Conservation (phyloP, 1,284 basidiomycete species). For the Ustilago sp. region DNA sequence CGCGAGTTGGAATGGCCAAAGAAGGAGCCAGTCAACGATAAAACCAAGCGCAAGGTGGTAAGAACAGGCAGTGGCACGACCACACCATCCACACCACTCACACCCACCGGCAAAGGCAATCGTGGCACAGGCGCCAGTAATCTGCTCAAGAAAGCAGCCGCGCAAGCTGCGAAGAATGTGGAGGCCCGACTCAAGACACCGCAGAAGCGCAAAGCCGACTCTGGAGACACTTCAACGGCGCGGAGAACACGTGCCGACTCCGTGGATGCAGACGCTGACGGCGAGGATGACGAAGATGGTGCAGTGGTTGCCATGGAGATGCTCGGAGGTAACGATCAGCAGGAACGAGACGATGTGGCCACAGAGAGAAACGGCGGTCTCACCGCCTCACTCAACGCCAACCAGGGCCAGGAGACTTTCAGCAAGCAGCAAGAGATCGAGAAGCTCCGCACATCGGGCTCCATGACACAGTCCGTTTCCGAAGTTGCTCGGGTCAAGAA, state of each 20-base stretch:
- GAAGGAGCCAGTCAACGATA: constrained; percentile 72
- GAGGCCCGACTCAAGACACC: constrained; percentile 72
- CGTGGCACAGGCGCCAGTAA: constrained; percentile 68
- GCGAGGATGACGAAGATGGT: constrained; percentile 70
- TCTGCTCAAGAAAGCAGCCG: constrained; percentile 80
- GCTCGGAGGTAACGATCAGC: constrained; percentile 64
- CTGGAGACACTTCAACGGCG: constrained; percentile 72
- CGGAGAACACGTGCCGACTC: constrained; percentile 50
- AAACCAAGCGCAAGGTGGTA: constrained; percentile 70
- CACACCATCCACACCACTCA: constrained; percentile 47
- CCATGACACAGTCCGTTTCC: constrained; percentile 98
- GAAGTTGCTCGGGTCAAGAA: constrained; percentile 99
- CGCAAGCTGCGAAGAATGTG: constrained; percentile 74
- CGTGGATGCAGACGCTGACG: constrained; percentile 72
- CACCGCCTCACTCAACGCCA: constrained; percentile 71
- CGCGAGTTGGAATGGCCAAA: constrained; percentile 93
- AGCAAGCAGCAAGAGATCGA: constrained; percentile 98
- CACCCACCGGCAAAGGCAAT: constrained; percentile 44
- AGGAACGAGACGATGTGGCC: constrained; percentile 55
- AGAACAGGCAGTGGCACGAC: constrained; percentile 42
- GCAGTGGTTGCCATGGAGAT: constrained; percentile 72
- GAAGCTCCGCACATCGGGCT: constrained; percentile 94
- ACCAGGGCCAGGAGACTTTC: constrained; percentile 73
- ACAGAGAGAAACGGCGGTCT: constrained; percentile 68
- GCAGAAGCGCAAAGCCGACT: constrained; percentile 77